phyloP scores from a whole-genome alignment of 257 asterid species.

The Solanum bulbocastanum region DNA sequence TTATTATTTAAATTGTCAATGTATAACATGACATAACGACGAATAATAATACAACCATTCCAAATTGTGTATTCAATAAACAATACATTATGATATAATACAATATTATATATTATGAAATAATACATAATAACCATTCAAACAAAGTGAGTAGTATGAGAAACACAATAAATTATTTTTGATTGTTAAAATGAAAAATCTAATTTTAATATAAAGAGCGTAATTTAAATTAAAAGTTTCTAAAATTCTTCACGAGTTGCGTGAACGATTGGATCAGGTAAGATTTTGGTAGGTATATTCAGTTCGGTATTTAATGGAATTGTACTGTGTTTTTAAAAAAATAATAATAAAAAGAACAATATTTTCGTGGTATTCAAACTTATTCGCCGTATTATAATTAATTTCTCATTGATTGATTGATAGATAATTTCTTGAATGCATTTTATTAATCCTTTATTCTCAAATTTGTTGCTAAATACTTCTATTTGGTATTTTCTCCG shows the following conservation, averaged over 20 bases:
- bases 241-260: not conserved
- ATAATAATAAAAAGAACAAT: no score
- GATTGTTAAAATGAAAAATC: no score
- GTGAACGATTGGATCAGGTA: not conserved
- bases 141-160: not conserved
- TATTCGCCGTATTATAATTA: not conserved
- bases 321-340: fast-evolving
- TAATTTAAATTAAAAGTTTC: no score
- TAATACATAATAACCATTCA: not conserved
- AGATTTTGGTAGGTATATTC: not conserved
- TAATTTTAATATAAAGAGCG: no score
- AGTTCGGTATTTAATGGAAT: not conserved
- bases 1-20: no score
- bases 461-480: not conserved
- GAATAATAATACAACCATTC: not conserved
- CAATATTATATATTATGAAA: not conserved
- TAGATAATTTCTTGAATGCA: not conserved
- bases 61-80: not conserved
- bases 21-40: no score
- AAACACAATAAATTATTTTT: no score
- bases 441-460: not conserved
- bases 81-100: no score
- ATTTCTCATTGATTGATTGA: not conserved
- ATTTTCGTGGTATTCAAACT: not conserved
- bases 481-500: no score